Base-by-base conservation (phyloP, 2,329 filamentous ascomycete genomes). In the Pyrenochaeta sp. region DNA sequence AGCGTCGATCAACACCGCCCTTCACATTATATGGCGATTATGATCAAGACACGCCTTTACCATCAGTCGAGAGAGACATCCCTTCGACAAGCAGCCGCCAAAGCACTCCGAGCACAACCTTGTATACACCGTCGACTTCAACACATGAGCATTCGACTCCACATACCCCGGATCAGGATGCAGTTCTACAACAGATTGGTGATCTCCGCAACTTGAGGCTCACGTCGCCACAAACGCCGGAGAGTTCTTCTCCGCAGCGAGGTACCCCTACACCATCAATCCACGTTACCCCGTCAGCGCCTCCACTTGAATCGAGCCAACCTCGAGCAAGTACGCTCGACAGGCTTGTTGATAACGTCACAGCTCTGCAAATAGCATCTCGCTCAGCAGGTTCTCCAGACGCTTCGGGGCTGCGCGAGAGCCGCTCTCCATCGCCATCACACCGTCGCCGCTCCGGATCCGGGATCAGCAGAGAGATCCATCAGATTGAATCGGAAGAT, bases 391-490 rank as follows among this genome's bases (percentile, higher is more conserved):
- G 47, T 47, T 34, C 47, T 40, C 43, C 50, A 30, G 34, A 13
- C 27, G 45, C 34, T 19, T 44, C 48, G 5, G 27, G 45, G 13
- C 4, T 40, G 42, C 39, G 43, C 7, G 50, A 51, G 27, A 51
- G 45, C 25, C 55, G 28, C 22, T 65, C 59, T 25, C 57, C 58
- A 53, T 58, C 68, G n/a, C 56, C 56, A 45, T 62, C 59, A 45
- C 50, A 55, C 28, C 59, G 64, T 39, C 57, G 61, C 22, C 66
- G 67, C 12, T 67, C 67, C 10, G 57, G 62, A 8, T 64, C 64
- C 2, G 48, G 27, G 8, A 44, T 58, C n/a, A 30, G 53, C 28
- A 44, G 42, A 60, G 42, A 27, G 1, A 32, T 19, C 2, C 61
- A 71, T 53, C 22, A 50, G 34, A 47, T 68, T 22, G 65, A 65